Percentiles rank a stretch among this genome's conserved stretches.
Evolutionary conservation across 2,329 filamentous ascomycete species (phyloP).

Genomic region (Diaporthe sp.): DNA sequence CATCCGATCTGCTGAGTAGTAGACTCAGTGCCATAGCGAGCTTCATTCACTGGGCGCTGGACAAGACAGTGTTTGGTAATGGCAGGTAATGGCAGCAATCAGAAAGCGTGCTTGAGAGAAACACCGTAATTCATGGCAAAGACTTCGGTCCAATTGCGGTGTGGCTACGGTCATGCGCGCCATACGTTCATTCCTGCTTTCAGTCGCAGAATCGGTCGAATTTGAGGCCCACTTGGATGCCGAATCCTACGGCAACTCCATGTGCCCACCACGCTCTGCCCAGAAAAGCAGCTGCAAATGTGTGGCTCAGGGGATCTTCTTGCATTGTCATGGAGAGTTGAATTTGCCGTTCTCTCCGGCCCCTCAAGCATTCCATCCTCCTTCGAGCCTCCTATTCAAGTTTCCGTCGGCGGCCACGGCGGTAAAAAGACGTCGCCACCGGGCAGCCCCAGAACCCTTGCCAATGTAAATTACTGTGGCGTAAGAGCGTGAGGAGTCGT

Average conservation of each 20-base stretch:
- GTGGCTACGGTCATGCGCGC: neutral
- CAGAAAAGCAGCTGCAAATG: neutral
- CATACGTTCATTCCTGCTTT: neutral
- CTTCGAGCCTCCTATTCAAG: neutral
- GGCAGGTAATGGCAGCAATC: neutral
- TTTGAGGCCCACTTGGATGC: neutral
- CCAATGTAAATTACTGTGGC: neutral
- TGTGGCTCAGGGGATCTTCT: neutral
- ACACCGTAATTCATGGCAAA: too few species aligned
- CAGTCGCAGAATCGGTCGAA: neutral
- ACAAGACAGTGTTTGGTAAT: neutral
- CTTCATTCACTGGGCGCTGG: neutral
- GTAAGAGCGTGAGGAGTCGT: constrained; percentile 4
- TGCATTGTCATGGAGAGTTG: neutral
- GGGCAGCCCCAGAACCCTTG: neutral
- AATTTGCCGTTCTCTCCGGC: neutral
- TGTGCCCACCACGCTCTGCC: neutral
- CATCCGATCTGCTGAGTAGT: neutral
- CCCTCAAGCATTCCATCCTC: neutral
- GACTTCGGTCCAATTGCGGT: too few species aligned
- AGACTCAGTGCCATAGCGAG: neutral
- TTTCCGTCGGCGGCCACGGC: neutral
- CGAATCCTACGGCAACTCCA: neutral
- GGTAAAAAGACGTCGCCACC: neutral
- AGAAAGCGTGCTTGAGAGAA: neutral